Evolutionary conservation across 768 basidiomycete genomes (phyloP).

Genomic region (Naematelia aurantialba): DNA sequence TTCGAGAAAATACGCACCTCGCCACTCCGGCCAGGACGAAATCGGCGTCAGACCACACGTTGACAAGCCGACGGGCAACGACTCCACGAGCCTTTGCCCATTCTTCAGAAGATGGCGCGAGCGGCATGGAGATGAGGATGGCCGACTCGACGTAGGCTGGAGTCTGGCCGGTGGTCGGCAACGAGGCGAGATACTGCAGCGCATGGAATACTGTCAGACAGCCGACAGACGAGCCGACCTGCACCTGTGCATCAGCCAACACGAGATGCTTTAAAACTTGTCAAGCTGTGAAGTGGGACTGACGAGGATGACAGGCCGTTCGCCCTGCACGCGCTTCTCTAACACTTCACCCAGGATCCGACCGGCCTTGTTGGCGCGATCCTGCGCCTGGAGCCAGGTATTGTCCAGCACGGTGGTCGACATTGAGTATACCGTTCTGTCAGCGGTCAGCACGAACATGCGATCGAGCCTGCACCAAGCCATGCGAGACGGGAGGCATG

Average conservation of each 20-base stretch:
- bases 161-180: slow-evolving; percentile 23
- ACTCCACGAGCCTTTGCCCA: slow-evolving; percentile 50
- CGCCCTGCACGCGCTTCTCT: slow-evolving; percentile 54
- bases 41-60: slow-evolving; percentile 51
- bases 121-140: slow-evolving; percentile 52
- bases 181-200: slow-evolving; percentile 45
- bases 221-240: slow-evolving; percentile 55
- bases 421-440: slow-evolving; percentile 46
- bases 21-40: slow-evolving; percentile 51
- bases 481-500: background rate
- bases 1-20: slow-evolving; percentile 23
- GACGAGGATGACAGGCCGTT: slow-evolving; percentile 53
- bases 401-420: slow-evolving; percentile 49
- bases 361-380: slow-evolving; percentile 54
- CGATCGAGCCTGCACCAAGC: background rate
- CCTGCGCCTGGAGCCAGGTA: slow-evolving; percentile 50
- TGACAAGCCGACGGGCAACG: slow-evolving; percentile 50
- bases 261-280: background rate
- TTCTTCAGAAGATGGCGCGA: slow-evolving; percentile 48
- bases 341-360: slow-evolving; percentile 54
- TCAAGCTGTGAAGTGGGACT: slow-evolving; percentile 8
- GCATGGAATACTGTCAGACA: slow-evolving; percentile 51
- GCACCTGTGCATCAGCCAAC: slow-evolving; percentile 6
- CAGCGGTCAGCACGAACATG: background rate
- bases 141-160: slow-evolving; percentile 53